Conservation (phyloP, 371 early-diverging fungal genomes). For the Zychaea mexicana region DNA sequence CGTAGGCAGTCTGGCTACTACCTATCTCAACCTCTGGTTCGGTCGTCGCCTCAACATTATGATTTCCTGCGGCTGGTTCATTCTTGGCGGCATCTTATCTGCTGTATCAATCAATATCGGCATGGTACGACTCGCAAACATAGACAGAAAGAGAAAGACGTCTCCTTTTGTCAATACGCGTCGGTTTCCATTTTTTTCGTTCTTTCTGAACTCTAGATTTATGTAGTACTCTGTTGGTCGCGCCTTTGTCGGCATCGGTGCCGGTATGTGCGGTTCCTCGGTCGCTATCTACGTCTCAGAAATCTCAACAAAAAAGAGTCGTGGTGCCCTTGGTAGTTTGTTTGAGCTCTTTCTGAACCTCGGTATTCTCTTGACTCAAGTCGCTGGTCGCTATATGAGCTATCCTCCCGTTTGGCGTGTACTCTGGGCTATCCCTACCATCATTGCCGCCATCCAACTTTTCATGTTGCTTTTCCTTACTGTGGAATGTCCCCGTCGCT, state of each 20-base stretch:
- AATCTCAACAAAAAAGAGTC: conserved; percentile 72
- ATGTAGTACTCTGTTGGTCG: conserved; percentile 70
- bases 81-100: conserved; percentile 43
- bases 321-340: conserved; percentile 71
- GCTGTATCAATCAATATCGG: conserved; percentile 36
- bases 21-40: conserved; percentile 39
- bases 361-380: conserved; percentile 76
- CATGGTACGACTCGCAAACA: conserved; percentile 40
- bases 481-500: conserved; percentile 81
- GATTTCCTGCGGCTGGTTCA: conserved; percentile 37
- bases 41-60: conserved; percentile 45
- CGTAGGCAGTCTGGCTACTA: conserved; percentile 42
- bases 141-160: conserved; percentile 1
- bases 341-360: conserved; percentile 66
- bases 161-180: no score
- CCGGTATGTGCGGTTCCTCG: conserved; percentile 68
- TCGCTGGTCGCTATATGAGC: conserved; percentile 64
- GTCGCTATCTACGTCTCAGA: conserved; percentile 80
- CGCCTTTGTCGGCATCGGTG: conserved; percentile 82
- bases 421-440: conserved; percentile 59
- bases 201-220: neutral
- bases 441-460: conserved; percentile 69
- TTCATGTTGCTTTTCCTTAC: conserved; percentile 60
- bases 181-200: neutral
- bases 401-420: conserved; percentile 68